Conservation (phyloP, 2,329 filamentous ascomycete species). For the Pseudogymnoascus sp. region DNA sequence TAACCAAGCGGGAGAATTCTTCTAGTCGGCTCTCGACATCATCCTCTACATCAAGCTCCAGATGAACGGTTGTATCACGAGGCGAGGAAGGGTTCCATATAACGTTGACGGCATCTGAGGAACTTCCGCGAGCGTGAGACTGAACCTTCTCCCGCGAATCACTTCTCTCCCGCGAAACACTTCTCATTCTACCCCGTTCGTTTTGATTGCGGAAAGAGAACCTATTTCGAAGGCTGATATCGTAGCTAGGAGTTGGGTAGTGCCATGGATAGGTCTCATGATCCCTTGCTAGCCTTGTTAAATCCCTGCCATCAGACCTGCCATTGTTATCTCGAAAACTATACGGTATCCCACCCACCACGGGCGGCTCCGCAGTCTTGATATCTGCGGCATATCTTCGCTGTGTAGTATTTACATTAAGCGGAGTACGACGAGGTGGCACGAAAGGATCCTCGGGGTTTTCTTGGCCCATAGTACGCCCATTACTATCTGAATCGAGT, state of each 20-base stretch:
- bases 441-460: too few species aligned
- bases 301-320: background rate
- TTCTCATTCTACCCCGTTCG: background rate
- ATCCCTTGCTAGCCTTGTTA: background rate
- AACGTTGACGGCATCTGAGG: background rate
- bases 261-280: background rate
- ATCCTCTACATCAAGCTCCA: background rate
- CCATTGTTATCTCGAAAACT: background rate
- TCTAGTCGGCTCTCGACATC: slow-evolving; percentile 11
- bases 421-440: too few species aligned
- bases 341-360: background rate
- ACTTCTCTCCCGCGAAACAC: background rate
- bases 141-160: background rate
- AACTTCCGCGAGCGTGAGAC: background rate
- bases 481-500: background rate
- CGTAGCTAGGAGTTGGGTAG: background rate
- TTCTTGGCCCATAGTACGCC: too few species aligned
- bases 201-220: background rate
- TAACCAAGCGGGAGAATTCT: slow-evolving; percentile 17
- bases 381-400: background rate
- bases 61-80: background rate
- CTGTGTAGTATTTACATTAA: background rate
- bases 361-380: background rate
- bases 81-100: background rate
- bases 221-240: background rate